A percentile compares a stretch with the other conserved stretches of the same genome.
Conservation (phyloP, 2,329 filamentous ascomycete genomes). For the Pyrenochaeta sp. region DNA sequence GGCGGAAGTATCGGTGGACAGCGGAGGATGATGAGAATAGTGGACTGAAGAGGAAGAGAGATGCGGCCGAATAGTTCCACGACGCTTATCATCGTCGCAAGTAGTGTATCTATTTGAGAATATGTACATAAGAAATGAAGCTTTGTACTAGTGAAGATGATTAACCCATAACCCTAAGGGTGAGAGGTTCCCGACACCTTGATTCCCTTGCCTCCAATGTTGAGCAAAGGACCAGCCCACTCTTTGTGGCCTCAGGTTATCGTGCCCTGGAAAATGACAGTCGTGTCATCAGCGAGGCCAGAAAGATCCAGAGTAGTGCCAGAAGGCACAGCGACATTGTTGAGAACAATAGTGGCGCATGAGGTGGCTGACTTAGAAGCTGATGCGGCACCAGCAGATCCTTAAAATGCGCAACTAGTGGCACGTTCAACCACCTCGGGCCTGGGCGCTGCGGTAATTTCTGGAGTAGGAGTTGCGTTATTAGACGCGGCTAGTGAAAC, state of each 20-base stretch:
- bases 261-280: conserved; percentile 68
- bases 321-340: conserved; percentile 63
- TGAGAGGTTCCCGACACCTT: conserved; percentile 63
- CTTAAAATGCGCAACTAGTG: conserved; percentile 63
- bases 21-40: neutral
- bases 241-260: conserved; percentile 72
- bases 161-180: too few relatives aligned
- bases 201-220: conserved; percentile 65
- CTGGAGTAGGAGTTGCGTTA: conserved; percentile 33
- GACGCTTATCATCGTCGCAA: neutral
- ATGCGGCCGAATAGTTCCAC: too few relatives aligned
- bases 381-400: conserved; percentile 51
- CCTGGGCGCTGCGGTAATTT: conserved; percentile 26
- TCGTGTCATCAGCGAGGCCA: conserved; percentile 59
- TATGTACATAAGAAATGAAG: too few relatives aligned
- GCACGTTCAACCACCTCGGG: conserved; percentile 27
- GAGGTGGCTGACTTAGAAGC: conserved; percentile 58
- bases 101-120: neutral
- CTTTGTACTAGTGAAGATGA: too few relatives aligned
- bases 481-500: conserved; percentile 31
- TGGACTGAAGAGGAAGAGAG: neutral
- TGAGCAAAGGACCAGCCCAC: conserved; percentile 70
- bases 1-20: conserved; percentile 14
- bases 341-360: conserved; percentile 65
- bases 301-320: conserved; percentile 67